Evolutionary conservation across 1,139 yeast genomes (phyloP).

Genomic region (Pichia sp.): DNA sequence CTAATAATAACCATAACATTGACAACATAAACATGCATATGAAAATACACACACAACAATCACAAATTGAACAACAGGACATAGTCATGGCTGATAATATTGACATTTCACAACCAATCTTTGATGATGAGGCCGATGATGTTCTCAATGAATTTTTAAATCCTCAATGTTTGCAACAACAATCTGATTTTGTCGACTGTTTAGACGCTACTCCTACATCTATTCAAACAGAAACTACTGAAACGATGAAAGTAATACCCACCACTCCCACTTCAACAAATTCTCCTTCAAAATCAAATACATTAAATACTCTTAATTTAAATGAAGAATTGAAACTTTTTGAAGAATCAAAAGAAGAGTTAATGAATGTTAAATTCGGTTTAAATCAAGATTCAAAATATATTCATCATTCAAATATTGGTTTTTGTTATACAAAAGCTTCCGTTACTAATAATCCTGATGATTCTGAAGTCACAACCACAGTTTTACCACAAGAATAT

Average conservation of each 20-base stretch:
- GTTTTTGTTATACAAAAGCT: constrained; percentile 12
- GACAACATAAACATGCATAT: too few relatives aligned
- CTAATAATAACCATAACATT: too few relatives aligned
- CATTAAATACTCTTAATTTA: not conserved
- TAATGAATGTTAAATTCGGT: constrained; percentile 55
- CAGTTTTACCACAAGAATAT: constrained; percentile 29
- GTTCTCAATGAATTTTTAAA: constrained; percentile 17
- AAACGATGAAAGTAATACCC: not conserved
- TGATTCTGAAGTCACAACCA: constrained; percentile 24
- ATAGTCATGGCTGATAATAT: too few relatives aligned
- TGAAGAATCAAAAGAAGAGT: constrained; percentile 46
- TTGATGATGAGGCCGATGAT: too few relatives aligned
- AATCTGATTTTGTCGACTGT: constrained; percentile 37
- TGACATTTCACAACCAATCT: too few relatives aligned
- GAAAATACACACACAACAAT: too few relatives aligned
- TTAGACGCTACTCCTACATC: constrained; percentile 45
- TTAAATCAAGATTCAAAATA: constrained; percentile 19
- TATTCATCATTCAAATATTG: constrained; percentile 13
- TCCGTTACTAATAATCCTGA: constrained; percentile 9
- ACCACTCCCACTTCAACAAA: too few relatives aligned
- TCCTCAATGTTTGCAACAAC: constrained; percentile 14
- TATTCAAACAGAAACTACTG: constrained; percentile 17
- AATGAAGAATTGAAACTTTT: constrained; percentile 33
- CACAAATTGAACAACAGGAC: too few relatives aligned
- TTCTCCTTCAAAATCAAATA: not conserved